Conservation (phyloP, 257 asterid species). For the Henckelia pumila region DNA sequence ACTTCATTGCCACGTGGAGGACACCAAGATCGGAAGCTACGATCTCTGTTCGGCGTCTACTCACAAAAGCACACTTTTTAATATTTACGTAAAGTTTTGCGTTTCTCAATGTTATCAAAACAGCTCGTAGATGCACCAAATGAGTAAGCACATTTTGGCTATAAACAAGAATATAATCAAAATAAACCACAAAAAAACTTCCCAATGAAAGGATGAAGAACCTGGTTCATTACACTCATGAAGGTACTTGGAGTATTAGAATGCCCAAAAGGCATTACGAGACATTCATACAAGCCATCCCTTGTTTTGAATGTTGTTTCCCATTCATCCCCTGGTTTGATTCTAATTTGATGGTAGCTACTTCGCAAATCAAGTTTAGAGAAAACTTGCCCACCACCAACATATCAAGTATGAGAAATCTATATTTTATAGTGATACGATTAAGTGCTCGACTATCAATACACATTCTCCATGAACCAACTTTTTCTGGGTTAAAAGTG, state of each 20-base stretch:
- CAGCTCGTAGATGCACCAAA: not conserved
- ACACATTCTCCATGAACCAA: no score
- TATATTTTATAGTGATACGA: no score
- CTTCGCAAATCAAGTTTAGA: not conserved
- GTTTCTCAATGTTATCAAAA: not conserved
- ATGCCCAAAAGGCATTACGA: not conserved
- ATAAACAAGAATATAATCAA: not conserved
- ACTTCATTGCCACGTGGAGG: no score
- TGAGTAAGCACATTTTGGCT: not conserved
- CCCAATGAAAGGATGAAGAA: not conserved
- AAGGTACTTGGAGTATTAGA: slow-evolving; percentile 4
- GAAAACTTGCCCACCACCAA: not conserved
- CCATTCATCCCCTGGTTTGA: not conserved
- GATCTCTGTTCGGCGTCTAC: no score
- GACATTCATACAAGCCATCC: slow-evolving; percentile 4
- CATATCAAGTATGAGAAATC: not conserved
- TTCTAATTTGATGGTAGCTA: slow-evolving; percentile 1
- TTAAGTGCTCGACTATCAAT: no score
- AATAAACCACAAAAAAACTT: not conserved
- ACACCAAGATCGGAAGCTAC: no score
- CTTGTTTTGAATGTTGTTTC: not conserved
- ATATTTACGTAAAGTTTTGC: not conserved
- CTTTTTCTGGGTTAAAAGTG: no score
- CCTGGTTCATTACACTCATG: not conserved
- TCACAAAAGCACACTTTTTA: not conserved